A percentile compares a stretch with the other conserved stretches of the same genome.
Conservation (phyloP, 2,329 filamentous ascomycete genomes). For the Colletotrichum cereale region DNA sequence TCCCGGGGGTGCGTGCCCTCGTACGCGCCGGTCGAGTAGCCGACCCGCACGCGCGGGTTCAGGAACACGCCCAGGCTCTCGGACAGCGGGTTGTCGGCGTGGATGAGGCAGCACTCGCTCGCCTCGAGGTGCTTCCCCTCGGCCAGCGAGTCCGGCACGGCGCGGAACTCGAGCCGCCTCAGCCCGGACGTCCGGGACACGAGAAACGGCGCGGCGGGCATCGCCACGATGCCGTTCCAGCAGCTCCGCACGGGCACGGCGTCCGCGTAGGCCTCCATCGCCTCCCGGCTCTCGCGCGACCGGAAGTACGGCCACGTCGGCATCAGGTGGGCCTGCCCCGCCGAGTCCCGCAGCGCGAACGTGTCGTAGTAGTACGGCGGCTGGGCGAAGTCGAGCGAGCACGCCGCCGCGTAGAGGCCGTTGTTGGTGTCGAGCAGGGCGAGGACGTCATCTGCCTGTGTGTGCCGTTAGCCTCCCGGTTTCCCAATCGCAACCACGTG, state of each 20-base stretch:
- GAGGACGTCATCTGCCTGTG: conserved; percentile 60
- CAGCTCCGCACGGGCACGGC: conserved; percentile 61
- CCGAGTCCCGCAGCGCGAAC: conserved; percentile 69
- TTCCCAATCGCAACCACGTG: not conserved
- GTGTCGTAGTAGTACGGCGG: conserved; percentile 71
- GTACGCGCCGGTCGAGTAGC: conserved; percentile 69
- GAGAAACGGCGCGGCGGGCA: conserved; percentile 69
- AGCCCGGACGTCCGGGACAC: conserved; percentile 43
- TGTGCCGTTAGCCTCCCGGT: not conserved
- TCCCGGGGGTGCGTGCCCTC: conserved; percentile 56
- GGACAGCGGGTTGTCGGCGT: conserved; percentile 75
- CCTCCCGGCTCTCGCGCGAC: conserved; percentile 62
- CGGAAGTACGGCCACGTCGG: conserved; percentile 72
- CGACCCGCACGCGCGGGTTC: conserved; percentile 78
- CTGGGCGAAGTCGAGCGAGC: conserved; percentile 70
- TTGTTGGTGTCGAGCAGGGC: conserved; percentile 68
- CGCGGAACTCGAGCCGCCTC: conserved; percentile 69
- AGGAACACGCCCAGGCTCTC: conserved; percentile 69
- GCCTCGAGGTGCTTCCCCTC: conserved; percentile 72
- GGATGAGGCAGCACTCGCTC: conserved; percentile 84
- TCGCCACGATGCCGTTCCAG: conserved; percentile 62
- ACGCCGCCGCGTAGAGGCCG: conserved; percentile 72
- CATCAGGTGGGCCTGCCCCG: conserved; percentile 64
- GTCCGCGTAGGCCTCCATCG: conserved; percentile 61
- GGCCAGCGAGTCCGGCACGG: conserved; percentile 72